phyloP scores from a whole-genome alignment of 2,329 filamentous ascomycete species.

The Nemania sp. region DNA sequence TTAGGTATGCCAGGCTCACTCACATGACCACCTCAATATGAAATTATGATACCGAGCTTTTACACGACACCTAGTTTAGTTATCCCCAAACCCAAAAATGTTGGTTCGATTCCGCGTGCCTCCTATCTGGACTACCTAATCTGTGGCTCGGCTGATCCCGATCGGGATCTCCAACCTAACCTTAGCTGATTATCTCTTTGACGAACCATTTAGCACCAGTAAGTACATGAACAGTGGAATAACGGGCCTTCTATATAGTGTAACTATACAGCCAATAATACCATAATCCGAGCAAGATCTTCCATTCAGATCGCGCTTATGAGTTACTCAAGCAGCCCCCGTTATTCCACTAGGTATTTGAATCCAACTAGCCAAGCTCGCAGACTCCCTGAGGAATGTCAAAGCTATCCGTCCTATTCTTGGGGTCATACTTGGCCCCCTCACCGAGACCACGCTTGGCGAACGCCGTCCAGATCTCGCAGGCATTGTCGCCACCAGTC shows the following conservation, averaged over 20 bases:
- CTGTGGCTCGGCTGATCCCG: not conserved
- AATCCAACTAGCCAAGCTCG: slow-evolving; percentile 23
- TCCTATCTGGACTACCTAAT: not conserved
- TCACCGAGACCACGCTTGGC: slow-evolving; percentile 55
- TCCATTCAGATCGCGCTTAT: too few species aligned
- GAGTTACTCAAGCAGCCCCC: too few species aligned
- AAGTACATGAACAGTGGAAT: too few species aligned
- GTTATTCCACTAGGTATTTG: too few species aligned
- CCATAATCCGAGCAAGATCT: too few species aligned
- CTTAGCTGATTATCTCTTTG: too few species aligned
- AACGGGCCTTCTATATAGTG: too few species aligned
- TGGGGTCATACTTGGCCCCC: slow-evolving; percentile 34
- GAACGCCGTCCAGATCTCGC: slow-evolving; percentile 54
- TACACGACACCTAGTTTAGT: too few species aligned
- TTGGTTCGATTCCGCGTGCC: too few species aligned
- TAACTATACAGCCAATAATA: too few species aligned
- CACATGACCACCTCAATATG: not conserved
- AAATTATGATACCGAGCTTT: not conserved
- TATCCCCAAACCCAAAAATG: too few species aligned
- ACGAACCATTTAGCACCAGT: too few species aligned
- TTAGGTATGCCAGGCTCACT: not conserved
- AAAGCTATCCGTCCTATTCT: slow-evolving; percentile 36
- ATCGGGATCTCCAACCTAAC: slow-evolving; percentile 4
- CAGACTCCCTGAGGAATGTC: slow-evolving; percentile 38
- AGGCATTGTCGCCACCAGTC: slow-evolving; percentile 51